Conservation (phyloP, 2,329 filamentous ascomycete genomes). For the Beauveria australis region DNA sequence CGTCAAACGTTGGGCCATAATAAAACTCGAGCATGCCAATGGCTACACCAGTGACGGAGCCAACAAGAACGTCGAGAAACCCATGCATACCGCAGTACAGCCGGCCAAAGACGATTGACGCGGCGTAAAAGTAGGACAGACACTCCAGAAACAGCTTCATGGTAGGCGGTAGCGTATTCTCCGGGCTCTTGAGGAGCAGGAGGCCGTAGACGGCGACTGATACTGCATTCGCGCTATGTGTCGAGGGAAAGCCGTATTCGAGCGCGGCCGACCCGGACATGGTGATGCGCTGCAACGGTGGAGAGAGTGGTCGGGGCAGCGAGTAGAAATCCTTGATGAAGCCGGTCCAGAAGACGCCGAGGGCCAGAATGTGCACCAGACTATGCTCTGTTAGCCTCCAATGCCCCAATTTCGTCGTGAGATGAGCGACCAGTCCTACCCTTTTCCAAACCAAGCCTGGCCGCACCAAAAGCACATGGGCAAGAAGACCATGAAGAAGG, state of each 20-base stretch:
- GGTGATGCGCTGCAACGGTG: slow-evolving; percentile 86
- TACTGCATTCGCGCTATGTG: slow-evolving; percentile 93
- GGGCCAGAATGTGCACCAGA: slow-evolving; percentile 66
- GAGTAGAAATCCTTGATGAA: slow-evolving; percentile 93
- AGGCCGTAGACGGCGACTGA: slow-evolving; percentile 85
- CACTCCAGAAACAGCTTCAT: slow-evolving; percentile 56
- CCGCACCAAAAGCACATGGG: slow-evolving; percentile 97
- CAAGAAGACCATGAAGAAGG: slow-evolving; percentile 94
- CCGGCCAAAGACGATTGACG: slow-evolving; percentile 82
- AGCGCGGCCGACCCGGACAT: slow-evolving; percentile 94
- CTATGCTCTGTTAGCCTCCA: slow-evolving; percentile 25
- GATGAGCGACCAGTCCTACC: slow-evolving; percentile 48
- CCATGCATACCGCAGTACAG: slow-evolving; percentile 99
- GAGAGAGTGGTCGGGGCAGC: slow-evolving; percentile 82
- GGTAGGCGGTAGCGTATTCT: slow-evolving; percentile 51
- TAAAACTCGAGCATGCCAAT: slow-evolving; percentile 53
- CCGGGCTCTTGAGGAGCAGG: slow-evolving; percentile 57
- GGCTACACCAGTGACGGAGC: slow-evolving; percentile 65
- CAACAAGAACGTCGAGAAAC: slow-evolving; percentile 81
- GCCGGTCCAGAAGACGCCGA: slow-evolving; percentile 79
- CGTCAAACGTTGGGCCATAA: slow-evolving; percentile 55
- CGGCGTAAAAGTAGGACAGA: slow-evolving; percentile 73
- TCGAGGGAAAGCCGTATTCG: slow-evolving; percentile 96
- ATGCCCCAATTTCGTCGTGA: not conserved
- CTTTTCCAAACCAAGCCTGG: slow-evolving; percentile 74